Base-by-base conservation (phyloP, 306 rosid species). In the Trifolium dubium region DNA sequence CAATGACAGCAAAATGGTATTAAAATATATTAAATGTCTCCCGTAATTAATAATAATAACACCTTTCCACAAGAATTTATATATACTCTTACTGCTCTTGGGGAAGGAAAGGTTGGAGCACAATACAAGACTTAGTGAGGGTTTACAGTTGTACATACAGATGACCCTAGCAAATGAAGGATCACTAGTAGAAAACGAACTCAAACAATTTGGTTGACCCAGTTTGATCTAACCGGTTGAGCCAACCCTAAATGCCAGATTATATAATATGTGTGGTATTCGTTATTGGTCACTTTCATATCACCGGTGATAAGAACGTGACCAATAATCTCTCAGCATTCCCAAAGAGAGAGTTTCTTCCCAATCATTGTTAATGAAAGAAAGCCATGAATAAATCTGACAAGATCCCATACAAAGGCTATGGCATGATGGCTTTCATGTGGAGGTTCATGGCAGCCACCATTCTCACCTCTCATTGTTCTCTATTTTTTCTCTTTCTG, bases 1-100 rank as follows among this genome's bases (percentile, higher is more conserved):
- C 67, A 56, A 62, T 8, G 35, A 64, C 65, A 64, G 78, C 51
- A 46, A 74, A 7, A 30, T 40, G 15, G 46, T 50, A 59, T 46
- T 74, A 64, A 67, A 50, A 39, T 37, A 6, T 35, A 15, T 18
- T 55, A 63, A 63, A 6, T 39, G 13, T 58, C 44, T 34, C 30
- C 31, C 23, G 11, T n/a, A 56, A 30, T 63, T 18, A 19, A 44
- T 19, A 77, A 40, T 30, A 19, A 44, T 19, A 77, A 40, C 14
- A 43, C 69, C 47, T 72, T 49, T 67, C 67, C 37, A 43, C 53
- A 64, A 55, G 23, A 46, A 43, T 47, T 34, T 75, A 9, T 32
- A 58, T 5, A 34, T 47, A 50, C 17, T 12, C 51, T 43, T 69
- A 32, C 30, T 34, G 39, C 72, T 61, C 51, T 8, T 9, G 51